A percentile compares a stretch with the other conserved stretches of the same genome.
phyloP scores from a whole-genome alignment of 2,329 filamentous ascomycete species.

The Ceratocystis eucalypticola region DNA sequence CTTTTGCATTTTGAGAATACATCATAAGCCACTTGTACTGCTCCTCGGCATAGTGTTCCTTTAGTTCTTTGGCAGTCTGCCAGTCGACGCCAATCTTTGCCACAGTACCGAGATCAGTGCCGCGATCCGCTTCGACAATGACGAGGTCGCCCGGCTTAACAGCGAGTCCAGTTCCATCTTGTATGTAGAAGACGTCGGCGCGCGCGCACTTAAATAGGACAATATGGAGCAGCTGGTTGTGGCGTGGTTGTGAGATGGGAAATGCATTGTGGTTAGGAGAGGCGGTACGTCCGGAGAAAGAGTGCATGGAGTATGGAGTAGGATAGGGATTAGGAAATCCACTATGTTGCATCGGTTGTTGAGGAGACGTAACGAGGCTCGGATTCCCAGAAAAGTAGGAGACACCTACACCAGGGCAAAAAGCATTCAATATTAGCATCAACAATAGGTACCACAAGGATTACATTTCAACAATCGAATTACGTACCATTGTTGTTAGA shows the following conservation, averaged over 20 bases:
- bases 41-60: slow-evolving; percentile 84
- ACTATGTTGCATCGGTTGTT: slow-evolving; percentile 13
- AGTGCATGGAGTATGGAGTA: slow-evolving; percentile 13
- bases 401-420: not conserved
- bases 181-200: slow-evolving; percentile 92
- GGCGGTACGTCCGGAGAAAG: slow-evolving; percentile 27
- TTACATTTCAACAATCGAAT: not conserved
- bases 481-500: slow-evolving; percentile 13
- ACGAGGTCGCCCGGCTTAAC: slow-evolving; percentile 88
- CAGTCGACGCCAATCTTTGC: slow-evolving; percentile 77
- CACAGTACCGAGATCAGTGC: slow-evolving; percentile 88
- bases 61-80: slow-evolving; percentile 73
- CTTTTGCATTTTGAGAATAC: slow-evolving; percentile 72
- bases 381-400: slow-evolving; percentile 13
- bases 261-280: slow-evolving; percentile 52
- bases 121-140: slow-evolving; percentile 93
- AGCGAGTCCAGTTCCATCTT: slow-evolving; percentile 83
- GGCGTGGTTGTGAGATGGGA: slow-evolving; percentile 45
- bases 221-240: slow-evolving; percentile 65
- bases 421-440: not conserved
- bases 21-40: slow-evolving; percentile 99
- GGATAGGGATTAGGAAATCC: slow-evolving; percentile 23
- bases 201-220: slow-evolving; percentile 94
- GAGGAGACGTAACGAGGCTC: slow-evolving; percentile 13
- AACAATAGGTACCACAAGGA: not conserved